Conservation (phyloP, 495 filamentous ascomycete genomes). For the Letharia lupina region DNA sequence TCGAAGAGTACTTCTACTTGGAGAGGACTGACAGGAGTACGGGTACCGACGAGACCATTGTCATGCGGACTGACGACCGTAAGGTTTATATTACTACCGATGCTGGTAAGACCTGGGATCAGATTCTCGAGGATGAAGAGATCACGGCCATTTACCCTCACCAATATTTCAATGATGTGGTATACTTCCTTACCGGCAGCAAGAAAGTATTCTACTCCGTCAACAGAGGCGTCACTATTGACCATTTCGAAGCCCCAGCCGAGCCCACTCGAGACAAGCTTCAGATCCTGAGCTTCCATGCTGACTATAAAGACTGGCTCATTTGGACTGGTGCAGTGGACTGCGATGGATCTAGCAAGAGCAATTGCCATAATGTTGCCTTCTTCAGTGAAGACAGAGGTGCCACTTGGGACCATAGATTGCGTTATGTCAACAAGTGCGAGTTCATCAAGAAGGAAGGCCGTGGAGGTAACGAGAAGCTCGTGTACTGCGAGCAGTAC, state of each 20-base stretch:
- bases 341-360: slow-evolving; percentile 35
- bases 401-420: slow-evolving; percentile 60
- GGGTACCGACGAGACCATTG: slow-evolving; percentile 69
- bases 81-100: slow-evolving; percentile 66
- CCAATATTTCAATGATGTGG: slow-evolving; percentile 65
- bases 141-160: slow-evolving; percentile 66
- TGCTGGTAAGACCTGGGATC: slow-evolving; percentile 79
- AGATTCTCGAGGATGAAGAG: slow-evolving; percentile 51
- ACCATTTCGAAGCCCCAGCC: slow-evolving; percentile 54
- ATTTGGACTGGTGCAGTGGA: slow-evolving; percentile 76
- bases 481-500: slow-evolving; percentile 75
- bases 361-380: slow-evolving; percentile 59
- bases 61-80: slow-evolving; percentile 60
- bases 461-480: slow-evolving; percentile 48
- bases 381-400: slow-evolving; percentile 68
- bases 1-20: slow-evolving; percentile 67
- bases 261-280: slow-evolving; percentile 37
- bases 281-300: slow-evolving; percentile 66
- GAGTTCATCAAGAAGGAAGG: slow-evolving; percentile 67
- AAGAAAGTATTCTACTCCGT: slow-evolving; percentile 67
- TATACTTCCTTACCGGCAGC: slow-evolving; percentile 70
- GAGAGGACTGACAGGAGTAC: slow-evolving; percentile 62
- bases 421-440: slow-evolving; percentile 63
- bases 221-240: slow-evolving; percentile 61
- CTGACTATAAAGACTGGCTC: slow-evolving; percentile 70